Base-by-base conservation (phyloP, 495 filamentous ascomycete species). In the Penicillium paradoxum region DNA sequence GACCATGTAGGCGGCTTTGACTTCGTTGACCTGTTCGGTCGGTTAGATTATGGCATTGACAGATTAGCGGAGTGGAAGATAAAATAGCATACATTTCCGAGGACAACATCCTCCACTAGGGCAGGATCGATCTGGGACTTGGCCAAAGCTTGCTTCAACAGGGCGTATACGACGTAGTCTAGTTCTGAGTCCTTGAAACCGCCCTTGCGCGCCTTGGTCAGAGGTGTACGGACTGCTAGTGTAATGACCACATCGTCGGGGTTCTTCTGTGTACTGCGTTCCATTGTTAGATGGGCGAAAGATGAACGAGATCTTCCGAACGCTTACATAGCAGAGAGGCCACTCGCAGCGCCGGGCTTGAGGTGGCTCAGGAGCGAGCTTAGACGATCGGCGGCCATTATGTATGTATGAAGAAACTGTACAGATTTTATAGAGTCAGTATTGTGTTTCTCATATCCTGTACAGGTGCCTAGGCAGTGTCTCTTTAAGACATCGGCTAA, bases 191-290 rank as follows among this genome's bases (percentile, higher is more conserved):
- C 93, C 77, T 96, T 97, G 75, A 98, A 85, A 5, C 92, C 89
- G 51, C 93, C 93, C 76, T 90, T 90, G 58, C 68, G 66, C 21
- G 78, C 86, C 73, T 93, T 93, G 55, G 86, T 77, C 49, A 95
- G 76, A 0, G 89, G 87, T 7, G 89, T 91, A 27, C 89, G 84
- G 57, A 90, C 71, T 6, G 87, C 87, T 40, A 88, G 77, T 14
- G 89, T 95, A 58, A 98, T 93, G 56, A 98, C 93, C 15, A 97
- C 79, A 79, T 98, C 93, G 71, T 98, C 93, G 53, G 91, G 83
- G 68, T 92, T 95, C 77, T 97, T 92, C 52, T 88, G 85, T 18
- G 89, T 93, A 70, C 91, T 97, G 60, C 45, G 17, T 46, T 10
- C 14, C 37, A 24, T 51, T 43, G 37, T 61, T 38, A 54, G 55